These are phyloP conservation scores for Tulasnella sp. DNA, from an alignment of 768 basidiomycete species.

Conservation along the genomic window DNA sequence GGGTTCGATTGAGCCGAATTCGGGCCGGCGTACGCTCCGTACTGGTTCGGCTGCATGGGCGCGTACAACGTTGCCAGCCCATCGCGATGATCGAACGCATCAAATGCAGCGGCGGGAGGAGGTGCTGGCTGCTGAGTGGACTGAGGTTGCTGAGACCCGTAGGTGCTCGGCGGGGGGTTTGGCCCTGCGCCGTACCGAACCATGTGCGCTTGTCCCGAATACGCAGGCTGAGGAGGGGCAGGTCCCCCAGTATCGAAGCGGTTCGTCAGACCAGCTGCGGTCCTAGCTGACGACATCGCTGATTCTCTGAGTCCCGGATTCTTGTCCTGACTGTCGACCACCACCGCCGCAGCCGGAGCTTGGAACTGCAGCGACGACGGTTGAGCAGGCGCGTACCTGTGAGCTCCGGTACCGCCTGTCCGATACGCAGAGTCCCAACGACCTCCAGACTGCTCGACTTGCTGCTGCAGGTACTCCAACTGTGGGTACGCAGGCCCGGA, in stretches of 20 bases:
- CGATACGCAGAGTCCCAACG: not conserved
- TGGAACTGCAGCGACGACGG: constrained; percentile 39
- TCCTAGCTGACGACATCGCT: constrained; percentile 44
- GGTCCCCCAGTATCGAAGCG: not conserved
- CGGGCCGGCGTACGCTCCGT: constrained; percentile 38
- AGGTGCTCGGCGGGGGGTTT: not conserved
- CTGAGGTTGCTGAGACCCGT: not conserved
- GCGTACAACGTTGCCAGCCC: constrained; percentile 49
- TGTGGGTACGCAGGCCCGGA: constrained; percentile 65
- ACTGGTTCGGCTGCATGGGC: constrained; percentile 77
- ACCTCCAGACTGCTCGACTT: constrained; percentile 39
- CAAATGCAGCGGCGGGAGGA: constrained; percentile 23
- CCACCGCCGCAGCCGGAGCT: constrained; percentile 39
- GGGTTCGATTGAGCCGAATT: not conserved
- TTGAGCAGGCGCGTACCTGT: constrained; percentile 11
- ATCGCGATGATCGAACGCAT: constrained; percentile 22
- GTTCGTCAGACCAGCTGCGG: constrained; percentile 3
- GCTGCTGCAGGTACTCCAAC: constrained; percentile 84
- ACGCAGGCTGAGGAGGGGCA: constrained; percentile 12
- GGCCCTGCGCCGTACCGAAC: not conserved
- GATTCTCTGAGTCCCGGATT: constrained; percentile 37
- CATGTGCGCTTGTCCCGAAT: constrained; percentile 5
- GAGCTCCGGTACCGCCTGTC: not conserved
- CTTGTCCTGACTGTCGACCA: constrained; percentile 56
- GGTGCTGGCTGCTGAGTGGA: not conserved